Evolutionary conservation across 306 rosid genomes (phyloP).

Genomic region (Cicer arietinum): DNA sequence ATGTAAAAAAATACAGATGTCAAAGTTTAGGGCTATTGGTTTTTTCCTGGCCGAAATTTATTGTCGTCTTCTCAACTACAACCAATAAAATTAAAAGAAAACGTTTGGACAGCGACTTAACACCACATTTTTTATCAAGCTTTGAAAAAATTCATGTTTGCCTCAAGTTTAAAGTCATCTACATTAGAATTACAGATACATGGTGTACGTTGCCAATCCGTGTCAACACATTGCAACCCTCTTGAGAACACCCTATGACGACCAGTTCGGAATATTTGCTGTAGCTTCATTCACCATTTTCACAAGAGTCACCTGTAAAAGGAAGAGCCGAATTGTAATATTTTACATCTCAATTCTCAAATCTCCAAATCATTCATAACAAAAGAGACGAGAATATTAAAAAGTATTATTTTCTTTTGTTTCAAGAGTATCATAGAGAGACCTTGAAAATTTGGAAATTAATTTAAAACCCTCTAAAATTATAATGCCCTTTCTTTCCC

Average conservation of each 20-base stretch:
- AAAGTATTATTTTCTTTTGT: no score
- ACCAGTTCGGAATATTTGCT: conserved; percentile 84
- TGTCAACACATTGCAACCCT: conserved; percentile 9
- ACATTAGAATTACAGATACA: conserved; percentile 37
- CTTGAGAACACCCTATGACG: conserved; percentile 40
- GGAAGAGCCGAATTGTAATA: neutral
- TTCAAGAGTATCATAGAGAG: no score
- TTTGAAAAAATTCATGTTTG: neutral
- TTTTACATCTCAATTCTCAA: conserved; percentile 1
- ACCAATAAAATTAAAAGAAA: neutral
- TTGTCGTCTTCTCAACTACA: neutral
- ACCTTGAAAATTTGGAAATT: no score
- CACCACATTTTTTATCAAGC: conserved; percentile 19
- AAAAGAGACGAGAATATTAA: neutral
- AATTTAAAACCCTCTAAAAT: no score
- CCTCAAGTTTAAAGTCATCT: neutral
- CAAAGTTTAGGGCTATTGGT: neutral
- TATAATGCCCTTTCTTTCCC: no score
- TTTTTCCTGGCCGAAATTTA: neutral
- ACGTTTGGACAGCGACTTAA: neutral
- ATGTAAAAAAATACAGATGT: neutral
- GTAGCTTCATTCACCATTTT: conserved; percentile 95
- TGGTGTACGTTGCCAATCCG: neutral
- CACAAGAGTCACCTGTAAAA: conserved; percentile 81
- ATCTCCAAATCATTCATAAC: neutral